phyloP scores from a whole-genome alignment of 2,329 filamentous ascomycete species.

The Ascocoryne sarcoides region DNA sequence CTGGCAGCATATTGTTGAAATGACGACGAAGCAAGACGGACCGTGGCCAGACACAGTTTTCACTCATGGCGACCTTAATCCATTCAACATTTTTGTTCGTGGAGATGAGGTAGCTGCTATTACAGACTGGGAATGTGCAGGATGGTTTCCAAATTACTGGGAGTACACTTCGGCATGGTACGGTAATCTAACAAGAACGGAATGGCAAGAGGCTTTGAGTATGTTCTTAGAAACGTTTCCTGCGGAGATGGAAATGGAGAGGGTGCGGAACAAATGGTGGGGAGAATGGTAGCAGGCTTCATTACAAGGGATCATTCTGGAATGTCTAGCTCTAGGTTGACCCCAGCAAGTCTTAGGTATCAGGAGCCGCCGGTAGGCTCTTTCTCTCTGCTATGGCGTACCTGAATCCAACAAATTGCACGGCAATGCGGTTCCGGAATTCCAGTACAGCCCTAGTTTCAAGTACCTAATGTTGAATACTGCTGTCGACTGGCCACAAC shows the following conservation, averaged over 20 bases:
- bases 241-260: slow-evolving; percentile 34
- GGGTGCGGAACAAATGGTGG: slow-evolving; percentile 31
- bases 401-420: too few relatives aligned
- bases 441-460: too few relatives aligned
- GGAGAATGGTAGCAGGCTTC: slow-evolving; percentile 20
- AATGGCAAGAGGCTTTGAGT: slow-evolving; percentile 26
- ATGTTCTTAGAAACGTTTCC: slow-evolving; percentile 32
- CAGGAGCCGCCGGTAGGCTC: too few relatives aligned
- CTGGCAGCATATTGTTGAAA: slow-evolving; percentile 26
- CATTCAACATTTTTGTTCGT: slow-evolving; percentile 27
- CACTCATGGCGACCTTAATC: slow-evolving; percentile 28
- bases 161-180: slow-evolving; percentile 20
- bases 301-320: neutral
- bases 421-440: too few relatives aligned
- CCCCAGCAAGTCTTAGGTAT: too few relatives aligned
- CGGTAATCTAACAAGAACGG: slow-evolving; percentile 24
- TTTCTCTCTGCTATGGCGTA: too few relatives aligned
- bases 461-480: too few relatives aligned
- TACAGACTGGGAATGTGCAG: slow-evolving; percentile 29
- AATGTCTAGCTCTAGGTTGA: neutral
- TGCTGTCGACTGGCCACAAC: too few relatives aligned
- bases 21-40: slow-evolving; percentile 31
- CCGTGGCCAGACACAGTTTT: slow-evolving; percentile 30
- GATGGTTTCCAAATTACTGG: slow-evolving; percentile 30
- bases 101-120: slow-evolving; percentile 19